Conservation (phyloP, 2,329 filamentous ascomycete genomes). For the Colletotrichum tropicale region DNA sequence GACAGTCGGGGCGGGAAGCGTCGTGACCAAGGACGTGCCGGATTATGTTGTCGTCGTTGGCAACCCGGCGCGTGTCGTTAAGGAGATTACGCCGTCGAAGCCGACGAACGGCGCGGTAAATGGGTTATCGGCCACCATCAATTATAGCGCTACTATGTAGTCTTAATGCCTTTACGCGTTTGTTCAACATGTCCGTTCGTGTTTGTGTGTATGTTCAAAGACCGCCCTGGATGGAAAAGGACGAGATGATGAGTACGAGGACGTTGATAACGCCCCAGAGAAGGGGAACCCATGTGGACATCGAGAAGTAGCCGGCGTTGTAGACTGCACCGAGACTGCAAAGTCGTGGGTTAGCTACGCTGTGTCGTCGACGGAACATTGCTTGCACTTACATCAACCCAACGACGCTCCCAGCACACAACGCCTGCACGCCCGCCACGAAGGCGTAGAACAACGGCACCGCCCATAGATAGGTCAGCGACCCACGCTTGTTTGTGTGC, state of each 20-base stretch:
- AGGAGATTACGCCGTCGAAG: slow-evolving; percentile 38
- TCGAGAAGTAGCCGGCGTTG: slow-evolving; percentile 79
- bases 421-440: slow-evolving; percentile 75
- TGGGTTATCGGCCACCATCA: not conserved
- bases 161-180: not conserved
- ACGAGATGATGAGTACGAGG: slow-evolving; percentile 81
- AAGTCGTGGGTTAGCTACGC: slow-evolving; percentile 1
- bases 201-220: slow-evolving; percentile 54
- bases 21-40: slow-evolving; percentile 80
- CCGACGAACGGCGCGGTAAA: not conserved
- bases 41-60: slow-evolving; percentile 67
- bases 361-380: not conserved
- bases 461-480: slow-evolving; percentile 71
- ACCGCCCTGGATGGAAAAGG: slow-evolving; percentile 91
- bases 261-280: slow-evolving; percentile 88
- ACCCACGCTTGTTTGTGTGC: slow-evolving; percentile 64
- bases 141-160: slow-evolving; percentile 15
- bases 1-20: slow-evolving; percentile 80
- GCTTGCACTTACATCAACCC: slow-evolving; percentile 71
- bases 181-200: not conserved
- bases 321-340: slow-evolving; percentile 79
- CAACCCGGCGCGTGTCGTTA: slow-evolving; percentile 68
- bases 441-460: slow-evolving; percentile 74
- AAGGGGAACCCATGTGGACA: slow-evolving; percentile 95
- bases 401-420: slow-evolving; percentile 81